A percentile compares a stretch with the other conserved stretches of the same genome.
phyloP scores from a whole-genome alignment of 768 basidiomycete genomes.

The Sporobolomyces pararoseus region DNA sequence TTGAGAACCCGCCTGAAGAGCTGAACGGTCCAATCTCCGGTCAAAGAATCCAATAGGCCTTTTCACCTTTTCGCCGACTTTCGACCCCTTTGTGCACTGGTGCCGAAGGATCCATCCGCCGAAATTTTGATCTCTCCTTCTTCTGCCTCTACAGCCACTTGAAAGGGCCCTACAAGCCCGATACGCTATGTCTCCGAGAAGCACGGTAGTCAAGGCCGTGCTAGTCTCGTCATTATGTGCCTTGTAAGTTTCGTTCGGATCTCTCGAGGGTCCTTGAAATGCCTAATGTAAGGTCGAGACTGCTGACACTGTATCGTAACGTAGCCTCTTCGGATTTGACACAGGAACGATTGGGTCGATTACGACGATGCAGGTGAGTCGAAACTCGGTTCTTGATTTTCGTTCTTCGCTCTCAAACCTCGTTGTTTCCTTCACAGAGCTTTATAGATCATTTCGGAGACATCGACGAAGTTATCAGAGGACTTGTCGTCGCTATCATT shows the following conservation, averaged over 20 bases:
- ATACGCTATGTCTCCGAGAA: not conserved
- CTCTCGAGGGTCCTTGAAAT: too few relatives aligned
- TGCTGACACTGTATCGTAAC: too few relatives aligned
- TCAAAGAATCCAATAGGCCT: not conserved
- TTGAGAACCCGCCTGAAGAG: too few relatives aligned
- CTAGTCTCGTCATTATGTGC: constrained; percentile 8
- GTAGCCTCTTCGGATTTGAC: constrained; percentile 13
- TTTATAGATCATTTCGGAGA: constrained; percentile 21
- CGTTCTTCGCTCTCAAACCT: not conserved
- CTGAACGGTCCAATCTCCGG: too few relatives aligned
- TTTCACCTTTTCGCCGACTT: not conserved
- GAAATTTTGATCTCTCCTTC: too few relatives aligned
- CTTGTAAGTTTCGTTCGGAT: constrained; percentile 1
- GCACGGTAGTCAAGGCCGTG: not conserved
- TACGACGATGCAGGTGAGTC: constrained; percentile 11
- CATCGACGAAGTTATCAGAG: constrained; percentile 4
- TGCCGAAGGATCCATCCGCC: too few relatives aligned
- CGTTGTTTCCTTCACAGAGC: not conserved
- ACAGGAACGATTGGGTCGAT: constrained; percentile 16
- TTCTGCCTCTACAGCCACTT: too few relatives aligned
- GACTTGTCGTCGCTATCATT: constrained; percentile 28
- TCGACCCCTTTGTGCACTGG: too few relatives aligned
- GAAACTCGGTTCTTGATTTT: not conserved
- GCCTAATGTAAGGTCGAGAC: too few relatives aligned
- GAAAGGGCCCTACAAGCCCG: not conserved